phyloP scores from a whole-genome alignment of 306 rosid genomes.

The Medicago truncatula region MtrunA17r5.0-ANR NC_053049.1:10489001-10489500 shows the following conservation, averaged over 20 bases:
- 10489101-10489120: conserved; percentile 44
- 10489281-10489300: conserved; percentile 78
- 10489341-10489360: not conserved
- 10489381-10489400: conserved; percentile 4
- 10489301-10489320: conserved; percentile 92
- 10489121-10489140: conserved; percentile 47
- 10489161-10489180: conserved; percentile 88
- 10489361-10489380: conserved; percentile 11
- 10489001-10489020: no score
- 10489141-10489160: conserved; percentile 24
- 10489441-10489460: conserved; percentile 75
- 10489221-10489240: conserved; percentile 74
- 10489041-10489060: conserved; percentile 23
- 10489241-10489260: conserved; percentile 92
- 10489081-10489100: conserved; percentile 36
- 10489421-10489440: conserved; percentile 89
- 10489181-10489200: conserved; percentile 99
- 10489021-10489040: not conserved
- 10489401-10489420: conserved; percentile 57
- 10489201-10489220: conserved; percentile 93
- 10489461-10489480: conserved; percentile 76
- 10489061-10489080: conserved; percentile 30
- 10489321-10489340: not conserved
- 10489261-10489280: conserved; percentile 81
- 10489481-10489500: conserved; percentile 63